Base-by-base conservation (phyloP, 176 grass and related monocot genomes). In the Oryza meridionalis region DNA sequence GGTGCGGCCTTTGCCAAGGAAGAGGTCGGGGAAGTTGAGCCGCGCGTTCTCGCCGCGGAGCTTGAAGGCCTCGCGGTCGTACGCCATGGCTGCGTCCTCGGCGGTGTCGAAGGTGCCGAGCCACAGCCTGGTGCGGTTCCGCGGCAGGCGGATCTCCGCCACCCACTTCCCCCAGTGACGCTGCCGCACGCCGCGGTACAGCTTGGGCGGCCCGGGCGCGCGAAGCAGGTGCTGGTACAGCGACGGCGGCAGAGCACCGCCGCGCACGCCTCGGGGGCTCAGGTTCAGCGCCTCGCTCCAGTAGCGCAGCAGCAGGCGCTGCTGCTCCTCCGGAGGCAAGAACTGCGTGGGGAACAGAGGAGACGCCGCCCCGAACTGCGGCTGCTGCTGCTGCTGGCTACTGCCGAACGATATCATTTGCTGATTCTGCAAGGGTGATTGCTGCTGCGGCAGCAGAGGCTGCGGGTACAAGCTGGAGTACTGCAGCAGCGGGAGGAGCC, bases 111-210 rank as follows among this genome's bases (percentile, higher is more conserved):
- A 99, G 44, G 96, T 99, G 72, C 96, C 96, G 44, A 99, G 96
- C 93, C 96, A 99, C 11, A 95, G 91, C 9, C 96, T 81, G 13
- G 89, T 94, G 75, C 96, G 96, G 89, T 96, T 90, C 11, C 86
- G 90, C 15, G 96, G 96, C 42, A 99, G 86, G 77, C 96, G 96
- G 67, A 99, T 99, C 91, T 99, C 93, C 44, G 96, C 93, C 70
- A 99, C 96, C 96, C 96, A 99, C 81, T 96, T 99, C 13, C 96
- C 96, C 96, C 96, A 99, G 89, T 99, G 96, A 3, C 96, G 82
- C 88, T 99, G 96, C 73, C 96, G 77, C 75, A 99, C 96, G 29
- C 96, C 96, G 21, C 96, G 93, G 81, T 96, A 99, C 42, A 99
- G 85, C 85, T 99, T 96, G 6, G 91, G 68, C 5, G 85, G 91